Evolutionary conservation across 306 rosid genomes (phyloP).

Genomic region (Lathyrus tuberosus): DNA sequence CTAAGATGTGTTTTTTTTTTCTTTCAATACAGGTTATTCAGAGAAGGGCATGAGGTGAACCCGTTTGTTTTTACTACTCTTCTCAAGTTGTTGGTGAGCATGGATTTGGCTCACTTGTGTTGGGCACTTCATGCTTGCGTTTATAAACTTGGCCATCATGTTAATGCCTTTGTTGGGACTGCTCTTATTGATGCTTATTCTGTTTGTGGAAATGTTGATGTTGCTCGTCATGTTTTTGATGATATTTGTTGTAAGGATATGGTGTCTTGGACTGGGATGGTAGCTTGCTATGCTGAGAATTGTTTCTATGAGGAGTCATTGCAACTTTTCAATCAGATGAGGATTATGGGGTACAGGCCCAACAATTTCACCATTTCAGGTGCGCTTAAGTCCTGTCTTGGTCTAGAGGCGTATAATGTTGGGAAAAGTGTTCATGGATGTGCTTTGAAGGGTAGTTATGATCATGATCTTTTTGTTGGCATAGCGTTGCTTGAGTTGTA

Average conservation of each 20-base stretch:
- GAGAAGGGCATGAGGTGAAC: constrained; percentile 10
- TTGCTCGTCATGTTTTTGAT: constrained; percentile 6
- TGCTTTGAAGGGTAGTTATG: constrained; percentile 12
- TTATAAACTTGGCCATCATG: constrained; percentile 13
- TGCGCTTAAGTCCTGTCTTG: constrained; percentile 17
- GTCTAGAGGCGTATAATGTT: constrained; percentile 2
- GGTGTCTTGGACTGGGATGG: constrained; percentile 28
- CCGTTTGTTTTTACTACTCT: constrained; percentile 16
- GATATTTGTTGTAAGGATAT: constrained; percentile 13
- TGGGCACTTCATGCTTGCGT: constrained; percentile 2
- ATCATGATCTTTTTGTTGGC: constrained; percentile 15
- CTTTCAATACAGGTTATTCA: not conserved
- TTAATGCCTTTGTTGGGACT: constrained; percentile 5
- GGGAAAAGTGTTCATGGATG: constrained; percentile 20
- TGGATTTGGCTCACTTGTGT: constrained; percentile 24
- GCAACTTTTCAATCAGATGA: constrained; percentile 16
- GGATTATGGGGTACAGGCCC: not conserved
- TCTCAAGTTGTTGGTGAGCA: constrained; percentile 17
- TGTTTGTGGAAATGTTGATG: constrained; percentile 9
- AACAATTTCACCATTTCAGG: constrained; percentile 18
- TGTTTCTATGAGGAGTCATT: constrained; percentile 15
- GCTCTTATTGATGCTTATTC: constrained; percentile 23
- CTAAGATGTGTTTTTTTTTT: not conserved
- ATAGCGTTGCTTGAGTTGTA: constrained; percentile 12
- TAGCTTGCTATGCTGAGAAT: constrained; percentile 18